phyloP scores from a whole-genome alignment of 192 early-diverging fungal genomes.

The Coemansia sp. region DNA sequence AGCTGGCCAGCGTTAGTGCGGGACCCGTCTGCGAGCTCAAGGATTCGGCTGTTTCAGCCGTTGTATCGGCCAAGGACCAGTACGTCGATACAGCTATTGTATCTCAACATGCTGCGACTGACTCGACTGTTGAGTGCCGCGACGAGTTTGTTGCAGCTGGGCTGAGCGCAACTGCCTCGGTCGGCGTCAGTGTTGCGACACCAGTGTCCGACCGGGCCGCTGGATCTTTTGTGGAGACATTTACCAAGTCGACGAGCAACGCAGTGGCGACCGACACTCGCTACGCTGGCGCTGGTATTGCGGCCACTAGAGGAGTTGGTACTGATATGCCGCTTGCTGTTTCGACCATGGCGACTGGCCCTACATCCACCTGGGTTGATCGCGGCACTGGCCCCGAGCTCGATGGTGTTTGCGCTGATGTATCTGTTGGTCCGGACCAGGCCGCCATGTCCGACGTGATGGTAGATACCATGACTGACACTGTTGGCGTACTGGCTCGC shows the following conservation, averaged over 20 bases:
- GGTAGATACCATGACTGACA: not conserved
- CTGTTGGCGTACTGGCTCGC: not conserved
- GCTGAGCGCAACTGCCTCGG: not conserved
- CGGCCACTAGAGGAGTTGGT: slow-evolving; percentile 6
- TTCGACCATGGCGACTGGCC: slow-evolving; percentile 12
- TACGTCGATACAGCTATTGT: slow-evolving; percentile 7
- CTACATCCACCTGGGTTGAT: not conserved
- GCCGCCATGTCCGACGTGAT: not conserved
- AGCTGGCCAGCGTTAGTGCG: slow-evolving; percentile 16
- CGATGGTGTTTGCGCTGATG: not conserved
- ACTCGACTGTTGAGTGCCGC: not conserved
- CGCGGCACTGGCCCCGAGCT: slow-evolving; percentile 5
- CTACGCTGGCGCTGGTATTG: slow-evolving; percentile 17
- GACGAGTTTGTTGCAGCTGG: slow-evolving; percentile 11
- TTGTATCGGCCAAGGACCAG: not conserved
- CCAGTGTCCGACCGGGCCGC: slow-evolving; percentile 10
- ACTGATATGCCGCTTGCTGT: slow-evolving; percentile 5
- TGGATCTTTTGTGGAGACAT: not conserved
- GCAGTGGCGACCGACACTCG: not conserved
- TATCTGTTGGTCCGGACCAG: not conserved
- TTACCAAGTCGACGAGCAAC: slow-evolving; percentile 23
- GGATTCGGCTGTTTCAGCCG: slow-evolving; percentile 18
- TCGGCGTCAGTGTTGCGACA: slow-evolving; percentile 11
- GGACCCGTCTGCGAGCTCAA: slow-evolving; percentile 14
- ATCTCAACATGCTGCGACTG: not conserved